Evolutionary conservation across 208 protist species (phyloP).

Genomic region (Leishmania martiniquensis): DNA sequence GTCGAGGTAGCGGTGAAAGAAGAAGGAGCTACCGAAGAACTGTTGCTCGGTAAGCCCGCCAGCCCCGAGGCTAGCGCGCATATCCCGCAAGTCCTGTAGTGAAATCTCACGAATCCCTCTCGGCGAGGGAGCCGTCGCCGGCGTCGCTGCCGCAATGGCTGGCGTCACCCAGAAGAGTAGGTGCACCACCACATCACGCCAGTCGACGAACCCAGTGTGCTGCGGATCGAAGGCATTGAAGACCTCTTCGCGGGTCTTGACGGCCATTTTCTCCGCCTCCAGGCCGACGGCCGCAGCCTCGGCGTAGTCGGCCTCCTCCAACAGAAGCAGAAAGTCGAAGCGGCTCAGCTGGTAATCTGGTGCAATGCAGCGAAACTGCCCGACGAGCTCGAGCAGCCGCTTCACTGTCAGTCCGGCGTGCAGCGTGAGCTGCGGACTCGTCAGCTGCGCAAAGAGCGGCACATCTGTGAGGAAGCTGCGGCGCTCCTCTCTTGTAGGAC

Average conservation of each 20-base stretch:
- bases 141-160: slow-evolving; percentile 5
- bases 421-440: slow-evolving; percentile 31
- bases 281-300: slow-evolving; percentile 32
- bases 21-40: slow-evolving; percentile 69
- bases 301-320: slow-evolving; percentile 64
- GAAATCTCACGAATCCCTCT: slow-evolving; percentile 54
- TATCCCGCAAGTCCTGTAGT: slow-evolving; percentile 59
- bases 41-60: slow-evolving; percentile 42
- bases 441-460: slow-evolving; percentile 47
- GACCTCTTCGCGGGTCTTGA: slow-evolving; percentile 45
- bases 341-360: slow-evolving; percentile 70
- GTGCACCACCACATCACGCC: slow-evolving; percentile 85
- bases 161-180: slow-evolving; percentile 83
- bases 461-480: slow-evolving; percentile 73
- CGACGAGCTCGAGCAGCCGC: slow-evolving; percentile 67
- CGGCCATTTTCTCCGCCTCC: slow-evolving; percentile 13
- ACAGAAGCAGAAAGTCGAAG: slow-evolving; percentile 65
- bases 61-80: slow-evolving; percentile 38
- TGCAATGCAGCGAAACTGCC: slow-evolving; percentile 63
- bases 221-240: slow-evolving; percentile 73
- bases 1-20: slow-evolving; percentile 55
- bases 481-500: slow-evolving; percentile 15
- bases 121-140: slow-evolving; percentile 11
- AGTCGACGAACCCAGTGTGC: slow-evolving; percentile 73
- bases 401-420: slow-evolving; percentile 61